Evolutionary conservation across 129 eudicot species (phyloP), one percentile per base, ranked within the genome.

Genomic region (Helianthus tuberosus): DNA sequence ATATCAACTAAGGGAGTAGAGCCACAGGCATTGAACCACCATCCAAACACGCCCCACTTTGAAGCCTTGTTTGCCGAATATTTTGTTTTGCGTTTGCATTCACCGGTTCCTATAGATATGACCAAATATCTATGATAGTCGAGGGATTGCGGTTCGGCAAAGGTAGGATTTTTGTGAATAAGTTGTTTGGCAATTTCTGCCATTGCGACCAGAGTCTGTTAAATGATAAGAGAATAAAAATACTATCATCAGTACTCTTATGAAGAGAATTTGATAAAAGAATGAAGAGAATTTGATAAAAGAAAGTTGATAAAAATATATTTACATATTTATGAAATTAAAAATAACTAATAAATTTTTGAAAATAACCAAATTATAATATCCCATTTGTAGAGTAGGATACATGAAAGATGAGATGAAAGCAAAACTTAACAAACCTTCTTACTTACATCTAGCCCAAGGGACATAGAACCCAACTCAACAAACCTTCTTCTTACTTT

Each of bases 91-190:
- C 17, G n/a, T 72, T 74, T 74, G 51, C 81, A 39, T 54, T 73
- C 77, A 0, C 91, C 91, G 0, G 88, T 86, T 32, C 91, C 91
- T 11, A 86, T 32, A 5, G 88, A 86, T 46, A 86, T 69, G 13
- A 86, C 82, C 60, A 83, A 41, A 72, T 83, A 86, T 12, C 80
- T 69, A 12, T 55, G 64, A 59, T 81, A 79, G n/a, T 81, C 80
- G 16, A 60, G 58, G 57, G 79, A 69, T 46, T 77, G 35, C 10
- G 72, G 43, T 8, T 51, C 38, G 8, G 25, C 69, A 69, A 72
- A 81, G 13, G 74, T 72, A 0, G 3, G 13, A 43, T 68, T 81
- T 66, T 50, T 27, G 29, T 64, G 52, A 5, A 53, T 63, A 12
- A 64, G 77, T 64, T 84, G 77, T 51, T 78, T 86, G 0, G 72